Conservation (phyloP, 2,329 filamentous ascomycete species). For the Sporothrix dimorphospora region DNA sequence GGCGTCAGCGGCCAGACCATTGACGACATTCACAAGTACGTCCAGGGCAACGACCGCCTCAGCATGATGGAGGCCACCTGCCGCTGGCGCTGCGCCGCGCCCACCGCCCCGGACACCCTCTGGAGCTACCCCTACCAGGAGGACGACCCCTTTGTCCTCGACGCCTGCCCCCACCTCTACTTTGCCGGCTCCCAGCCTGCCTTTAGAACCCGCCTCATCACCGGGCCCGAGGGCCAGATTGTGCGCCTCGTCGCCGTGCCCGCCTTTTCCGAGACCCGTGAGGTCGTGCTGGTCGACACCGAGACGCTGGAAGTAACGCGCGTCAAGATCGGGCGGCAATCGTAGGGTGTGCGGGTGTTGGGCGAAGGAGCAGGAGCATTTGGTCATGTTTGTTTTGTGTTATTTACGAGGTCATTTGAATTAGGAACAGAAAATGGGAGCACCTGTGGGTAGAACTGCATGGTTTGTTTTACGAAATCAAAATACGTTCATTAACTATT, state of each 20-base stretch:
- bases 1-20: slow-evolving; percentile 91
- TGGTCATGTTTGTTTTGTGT: not conserved
- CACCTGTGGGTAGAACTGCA: not conserved
- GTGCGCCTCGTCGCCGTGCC: slow-evolving; percentile 84
- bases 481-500: not conserved
- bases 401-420: not conserved
- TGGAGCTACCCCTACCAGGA: slow-evolving; percentile 98
- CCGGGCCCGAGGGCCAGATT: slow-evolving; percentile 67
- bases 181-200: slow-evolving; percentile 83
- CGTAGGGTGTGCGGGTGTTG: not conserved
- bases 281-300: slow-evolving; percentile 80
- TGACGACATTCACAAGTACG: slow-evolving; percentile 90
- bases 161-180: slow-evolving; percentile 84
- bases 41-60: slow-evolving; percentile 74
- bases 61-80: slow-evolving; percentile 95
- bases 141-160: slow-evolving; percentile 86
- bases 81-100: slow-evolving; percentile 86
- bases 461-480: not conserved
- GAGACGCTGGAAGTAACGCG: slow-evolving; percentile 81
- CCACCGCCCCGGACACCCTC: slow-evolving; percentile 92
- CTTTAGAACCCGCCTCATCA: slow-evolving; percentile 72
- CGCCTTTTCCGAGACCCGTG: slow-evolving; percentile 74
- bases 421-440: not conserved
- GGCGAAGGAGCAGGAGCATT: not conserved
- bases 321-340: slow-evolving; percentile 55